Percentiles rank a stretch among this genome's conserved stretches.
phyloP scores from a whole-genome alignment of 345 rosid genomes.

The Salix brachista region DNA sequence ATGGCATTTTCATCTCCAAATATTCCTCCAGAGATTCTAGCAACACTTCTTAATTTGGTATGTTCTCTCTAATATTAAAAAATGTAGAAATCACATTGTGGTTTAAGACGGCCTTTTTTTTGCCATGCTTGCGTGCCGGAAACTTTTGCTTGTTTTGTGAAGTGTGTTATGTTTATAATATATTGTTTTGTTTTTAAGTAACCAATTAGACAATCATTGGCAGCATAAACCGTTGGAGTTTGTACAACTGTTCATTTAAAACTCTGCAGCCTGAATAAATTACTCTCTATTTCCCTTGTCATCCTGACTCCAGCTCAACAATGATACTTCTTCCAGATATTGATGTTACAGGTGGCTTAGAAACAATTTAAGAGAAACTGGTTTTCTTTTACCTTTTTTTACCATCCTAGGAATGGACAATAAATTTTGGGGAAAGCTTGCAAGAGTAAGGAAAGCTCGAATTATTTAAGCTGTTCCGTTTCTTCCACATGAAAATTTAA shows the following conservation, averaged over 20 bases:
- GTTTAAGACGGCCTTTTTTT: neutral
- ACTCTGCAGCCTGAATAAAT: neutral
- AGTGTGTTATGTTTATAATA: neutral
- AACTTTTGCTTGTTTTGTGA: neutral
- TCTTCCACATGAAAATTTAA: neutral
- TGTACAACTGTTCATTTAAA: neutral
- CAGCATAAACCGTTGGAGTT: neutral
- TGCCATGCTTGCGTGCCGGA: neutral
- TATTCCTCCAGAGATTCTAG: slow-evolving; percentile 98
- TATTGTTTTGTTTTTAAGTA: neutral
- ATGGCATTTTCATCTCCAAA: slow-evolving; percentile 98
- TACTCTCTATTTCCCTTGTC: neutral
- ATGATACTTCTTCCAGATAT: neutral
- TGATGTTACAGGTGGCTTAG: neutral
- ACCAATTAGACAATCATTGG: neutral
- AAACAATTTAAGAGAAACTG: neutral
- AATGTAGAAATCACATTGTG: neutral
- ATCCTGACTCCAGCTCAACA: neutral
- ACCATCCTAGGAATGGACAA: neutral
- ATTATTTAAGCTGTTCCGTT: neutral
- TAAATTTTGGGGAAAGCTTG: neutral
- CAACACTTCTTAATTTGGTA: slow-evolving; percentile 93
- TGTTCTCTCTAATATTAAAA: neutral
- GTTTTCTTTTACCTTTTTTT: neutral
- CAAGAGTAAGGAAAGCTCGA: neutral